Evolutionary conservation across 768 basidiomycete species (phyloP).

Genomic region (Collybia mongolica): DNA sequence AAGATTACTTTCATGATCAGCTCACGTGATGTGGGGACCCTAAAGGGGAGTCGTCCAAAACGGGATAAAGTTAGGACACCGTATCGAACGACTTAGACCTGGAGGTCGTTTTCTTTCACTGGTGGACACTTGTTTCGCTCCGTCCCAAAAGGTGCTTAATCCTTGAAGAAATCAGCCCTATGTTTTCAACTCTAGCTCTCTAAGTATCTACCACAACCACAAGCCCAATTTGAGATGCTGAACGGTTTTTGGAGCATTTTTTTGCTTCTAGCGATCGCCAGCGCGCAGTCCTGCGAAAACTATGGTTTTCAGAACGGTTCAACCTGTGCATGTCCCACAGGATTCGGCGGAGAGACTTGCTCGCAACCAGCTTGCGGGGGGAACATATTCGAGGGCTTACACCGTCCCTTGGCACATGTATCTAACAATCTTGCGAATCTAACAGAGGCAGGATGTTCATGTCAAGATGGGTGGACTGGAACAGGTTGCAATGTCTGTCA

Average conservation of each 20-base stretch:
- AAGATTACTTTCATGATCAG: no score
- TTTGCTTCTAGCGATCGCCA: slow-evolving; percentile 18
- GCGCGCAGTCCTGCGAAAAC: slow-evolving; percentile 62
- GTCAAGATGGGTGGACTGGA: slow-evolving; percentile 75
- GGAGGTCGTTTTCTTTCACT: no score
- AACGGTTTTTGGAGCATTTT: slow-evolving; percentile 12
- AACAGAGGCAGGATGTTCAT: slow-evolving; percentile 65
- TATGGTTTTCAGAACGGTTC: slow-evolving; percentile 59
- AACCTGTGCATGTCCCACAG: slow-evolving; percentile 74
- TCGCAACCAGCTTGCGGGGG: slow-evolving; percentile 76
- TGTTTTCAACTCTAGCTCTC: not conserved
- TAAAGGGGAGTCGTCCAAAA: no score
- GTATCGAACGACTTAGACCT: no score
- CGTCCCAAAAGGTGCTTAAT: not conserved
- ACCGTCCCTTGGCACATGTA: slow-evolving; percentile 47
- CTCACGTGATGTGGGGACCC: no score
- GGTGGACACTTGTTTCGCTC: no score
- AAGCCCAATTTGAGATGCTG: not conserved
- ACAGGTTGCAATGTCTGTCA: slow-evolving; percentile 80
- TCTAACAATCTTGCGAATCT: slow-evolving; percentile 57
- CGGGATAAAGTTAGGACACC: no score
- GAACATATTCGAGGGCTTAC: slow-evolving; percentile 71
- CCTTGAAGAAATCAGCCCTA: not conserved
- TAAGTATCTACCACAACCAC: not conserved
- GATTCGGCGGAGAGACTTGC: slow-evolving; percentile 75